These are phyloP conservation scores for Radiomyces spectabilis DNA, from an alignment of 192 early-diverging fungal species.

Conservation along the genomic window DNA sequence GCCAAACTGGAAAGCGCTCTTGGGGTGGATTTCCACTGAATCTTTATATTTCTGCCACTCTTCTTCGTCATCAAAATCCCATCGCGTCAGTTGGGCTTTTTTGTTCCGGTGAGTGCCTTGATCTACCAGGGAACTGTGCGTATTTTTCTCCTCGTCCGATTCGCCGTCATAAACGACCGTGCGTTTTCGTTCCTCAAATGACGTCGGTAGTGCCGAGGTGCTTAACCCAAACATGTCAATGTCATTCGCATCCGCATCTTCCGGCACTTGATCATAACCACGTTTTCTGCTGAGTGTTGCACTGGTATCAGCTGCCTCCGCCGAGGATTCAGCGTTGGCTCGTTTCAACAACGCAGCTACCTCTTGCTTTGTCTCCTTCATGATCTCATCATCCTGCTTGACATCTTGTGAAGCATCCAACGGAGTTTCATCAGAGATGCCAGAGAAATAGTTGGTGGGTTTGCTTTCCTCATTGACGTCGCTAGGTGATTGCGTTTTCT, in stretches of 20 bases:
- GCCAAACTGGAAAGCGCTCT: conserved; percentile 72
- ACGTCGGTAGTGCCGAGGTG: conserved; percentile 25
- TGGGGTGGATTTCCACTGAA: conserved; percentile 59
- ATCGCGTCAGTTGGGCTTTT: conserved; percentile 56
- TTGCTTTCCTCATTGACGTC: conserved; percentile 3
- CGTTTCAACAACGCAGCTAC: no score
- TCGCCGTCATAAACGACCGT: conserved; percentile 45
- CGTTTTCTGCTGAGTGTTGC: no score
- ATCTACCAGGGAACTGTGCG: conserved; percentile 49
- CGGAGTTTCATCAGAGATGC: no score
- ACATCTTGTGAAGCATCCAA: conserved; percentile 7
- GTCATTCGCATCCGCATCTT: conserved; percentile 38
- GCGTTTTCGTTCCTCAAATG: conserved; percentile 21
- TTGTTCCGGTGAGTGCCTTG: conserved; percentile 67
- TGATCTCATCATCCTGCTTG: conserved; percentile 1
- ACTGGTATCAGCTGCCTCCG: no score
- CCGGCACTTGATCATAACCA: conserved; percentile 14
- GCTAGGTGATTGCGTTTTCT: not conserved
- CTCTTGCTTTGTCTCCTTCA: conserved; percentile 15
- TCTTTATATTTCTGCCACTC: conserved; percentile 71
- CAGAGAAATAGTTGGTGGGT: no score
- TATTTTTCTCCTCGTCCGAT: conserved; percentile 30
- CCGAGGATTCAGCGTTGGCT: no score
- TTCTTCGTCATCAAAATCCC: conserved; percentile 76
- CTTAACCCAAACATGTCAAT: conserved; percentile 48